Evolutionary conservation across 371 early-diverging fungal genomes (phyloP).

Genomic region (Apophysomyces elegans): DNA sequence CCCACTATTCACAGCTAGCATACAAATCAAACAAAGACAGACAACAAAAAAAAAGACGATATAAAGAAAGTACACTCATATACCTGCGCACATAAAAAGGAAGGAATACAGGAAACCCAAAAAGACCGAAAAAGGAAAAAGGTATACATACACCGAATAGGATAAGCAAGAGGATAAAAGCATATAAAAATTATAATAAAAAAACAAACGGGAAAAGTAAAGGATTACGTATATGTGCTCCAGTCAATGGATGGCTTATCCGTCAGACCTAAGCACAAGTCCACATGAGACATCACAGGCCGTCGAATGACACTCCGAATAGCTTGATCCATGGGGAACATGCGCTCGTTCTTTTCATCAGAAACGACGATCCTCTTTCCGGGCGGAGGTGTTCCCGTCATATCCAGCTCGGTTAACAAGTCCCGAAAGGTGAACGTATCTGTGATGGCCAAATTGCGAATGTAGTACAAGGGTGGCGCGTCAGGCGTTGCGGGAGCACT

Average conservation of each 20-base stretch:
- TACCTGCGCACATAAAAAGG: neutral
- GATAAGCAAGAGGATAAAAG: neutral
- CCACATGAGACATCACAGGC: conserved; percentile 39
- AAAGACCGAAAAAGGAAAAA: neutral
- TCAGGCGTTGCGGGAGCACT: conserved; percentile 15
- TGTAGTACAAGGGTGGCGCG: conserved; percentile 31
- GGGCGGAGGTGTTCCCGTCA: conserved; percentile 46
- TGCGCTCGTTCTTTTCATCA: conserved; percentile 36
- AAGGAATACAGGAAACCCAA: neutral
- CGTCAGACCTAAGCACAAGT: conserved; percentile 46
- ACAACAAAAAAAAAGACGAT: neutral
- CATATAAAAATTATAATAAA: neutral
- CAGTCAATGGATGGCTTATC: conserved; percentile 52
- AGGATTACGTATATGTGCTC: conserved; percentile 28
- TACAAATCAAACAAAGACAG: too few relatives aligned
- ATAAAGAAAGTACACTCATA: neutral
- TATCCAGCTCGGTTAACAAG: conserved; percentile 44
- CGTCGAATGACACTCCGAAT: conserved; percentile 47
- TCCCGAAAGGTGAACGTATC: conserved; percentile 53
- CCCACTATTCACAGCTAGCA: too few relatives aligned
- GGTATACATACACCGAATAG: neutral
- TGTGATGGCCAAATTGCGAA: conserved; percentile 54
- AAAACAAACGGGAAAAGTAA: neutral
- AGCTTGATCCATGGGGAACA: conserved; percentile 47
- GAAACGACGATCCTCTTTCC: conserved; percentile 54